A percentile compares a stretch with the other conserved stretches of the same genome.
Evolutionary conservation across 208 protist genomes (phyloP).

Genomic region (Strigomonas culicis): DNA sequence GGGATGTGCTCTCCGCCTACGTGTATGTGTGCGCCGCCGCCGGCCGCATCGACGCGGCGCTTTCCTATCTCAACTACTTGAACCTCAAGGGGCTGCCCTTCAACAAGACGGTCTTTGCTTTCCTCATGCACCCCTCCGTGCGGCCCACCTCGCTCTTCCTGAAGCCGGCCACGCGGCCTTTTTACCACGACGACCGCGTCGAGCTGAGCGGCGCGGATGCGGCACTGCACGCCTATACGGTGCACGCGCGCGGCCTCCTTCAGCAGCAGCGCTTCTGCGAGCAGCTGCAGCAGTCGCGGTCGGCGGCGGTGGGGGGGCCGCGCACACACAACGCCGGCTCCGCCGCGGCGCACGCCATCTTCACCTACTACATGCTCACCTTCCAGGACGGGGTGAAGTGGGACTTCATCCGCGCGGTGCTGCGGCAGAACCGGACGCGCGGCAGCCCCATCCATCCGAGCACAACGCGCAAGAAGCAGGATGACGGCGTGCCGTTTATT

Average conservation of each 20-base stretch:
- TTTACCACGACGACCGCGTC: constrained; percentile 2
- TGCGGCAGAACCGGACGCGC: too few species aligned
- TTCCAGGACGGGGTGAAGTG: constrained; percentile 72
- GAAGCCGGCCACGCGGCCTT: constrained; percentile 12
- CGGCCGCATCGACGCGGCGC: constrained; percentile 41
- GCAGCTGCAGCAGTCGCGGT: constrained; percentile 24
- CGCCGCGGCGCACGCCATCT: constrained; percentile 77
- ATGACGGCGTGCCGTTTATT: too few species aligned
- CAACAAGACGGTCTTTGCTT: constrained; percentile 59
- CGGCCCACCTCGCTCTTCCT: constrained; percentile 22
- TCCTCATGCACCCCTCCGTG: constrained; percentile 74
- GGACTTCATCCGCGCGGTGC: constrained; percentile 51
- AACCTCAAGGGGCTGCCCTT: constrained; percentile 34
- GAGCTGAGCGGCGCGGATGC: background rate
- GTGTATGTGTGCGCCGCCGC: constrained; percentile 71
- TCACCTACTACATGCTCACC: constrained; percentile 76
- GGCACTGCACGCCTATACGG: constrained; percentile 13
- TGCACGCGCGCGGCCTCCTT: constrained; percentile 55
- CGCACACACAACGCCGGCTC: constrained; percentile 22
- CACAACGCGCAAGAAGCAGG: too few species aligned
- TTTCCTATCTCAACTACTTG: constrained; percentile 52
- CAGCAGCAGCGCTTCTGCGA: constrained; percentile 64
- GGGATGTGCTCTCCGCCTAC: constrained; percentile 56
- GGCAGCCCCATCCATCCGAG: too few species aligned
- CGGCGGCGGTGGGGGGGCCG: constrained; percentile 12